Evolutionary conservation across 192 early-diverging fungal species (phyloP), one percentile per base, ranked within the genome.

Genomic region (Chytriomyces confervae): DNA sequence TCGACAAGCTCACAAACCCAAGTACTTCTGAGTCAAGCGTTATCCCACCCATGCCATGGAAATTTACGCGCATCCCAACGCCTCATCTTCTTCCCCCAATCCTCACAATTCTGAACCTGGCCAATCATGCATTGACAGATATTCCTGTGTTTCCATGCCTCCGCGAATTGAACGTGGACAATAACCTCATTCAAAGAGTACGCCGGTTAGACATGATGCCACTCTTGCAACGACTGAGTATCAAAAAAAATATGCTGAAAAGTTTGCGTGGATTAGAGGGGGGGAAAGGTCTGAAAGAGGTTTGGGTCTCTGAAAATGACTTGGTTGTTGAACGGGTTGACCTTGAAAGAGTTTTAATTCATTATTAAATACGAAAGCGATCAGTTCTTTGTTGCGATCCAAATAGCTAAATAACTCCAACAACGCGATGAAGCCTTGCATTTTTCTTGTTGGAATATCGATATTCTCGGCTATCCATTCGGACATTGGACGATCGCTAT

Each of bases 141-240:
- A 53, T 76, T 50, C 74, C 74, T 7, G 6, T 4, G 24, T 76
- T 76, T 50, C 74, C 74, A 24, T 51, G 20, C 3, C 63, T 66
- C 7, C 5, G 47, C 20, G 63, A 10, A 23, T 27, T 76, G 62
- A n/a, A 49, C 7, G 9, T 76, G 23, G 62, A 64, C 7, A 57
- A 51, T 20, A 66, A 66, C 43, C 1, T 8, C 6, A 50, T 76
- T 48, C 10, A 8, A 18, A 16, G 46, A n/a, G 16, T 9, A 5
- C 24, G 66, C 5, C 49, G 62, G 10, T 10, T 76, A 2, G 48
- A 66, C 9, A 24, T 18, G 16, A 69, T 69, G 67, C 67, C 67
- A 2, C 36, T 69, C 13, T 48, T 69, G 47, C 24, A 48, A 7
- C 16, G n/a, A n/a, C 24, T 69, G n/a, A 67, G 66, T 67, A 18